Evolutionary conservation across 345 rosid species (phyloP).

Genomic region (Carallia pectinifolia): DNA sequence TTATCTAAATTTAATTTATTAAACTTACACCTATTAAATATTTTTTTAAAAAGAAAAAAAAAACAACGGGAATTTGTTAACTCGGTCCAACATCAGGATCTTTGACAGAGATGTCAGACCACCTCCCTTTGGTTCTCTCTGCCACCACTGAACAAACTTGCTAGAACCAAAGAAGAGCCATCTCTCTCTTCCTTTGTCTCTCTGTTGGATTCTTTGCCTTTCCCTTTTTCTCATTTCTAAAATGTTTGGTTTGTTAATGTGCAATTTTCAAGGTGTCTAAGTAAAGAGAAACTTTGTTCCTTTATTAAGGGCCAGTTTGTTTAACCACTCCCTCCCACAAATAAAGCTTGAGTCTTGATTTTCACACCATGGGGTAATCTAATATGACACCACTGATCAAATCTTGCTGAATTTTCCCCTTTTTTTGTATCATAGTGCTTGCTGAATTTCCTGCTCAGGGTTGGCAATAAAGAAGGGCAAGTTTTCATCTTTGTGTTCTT

Average conservation of each 20-base stretch:
- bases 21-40: too few relatives aligned
- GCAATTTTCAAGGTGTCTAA: slow-evolving; percentile 22
- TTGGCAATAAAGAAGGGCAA: slow-evolving; percentile 4
- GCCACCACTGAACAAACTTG: slow-evolving; percentile 21
- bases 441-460: slow-evolving; percentile 1
- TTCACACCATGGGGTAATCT: slow-evolving; percentile 28
- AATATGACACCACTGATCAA: not conserved
- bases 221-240: not conserved
- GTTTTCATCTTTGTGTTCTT: slow-evolving; percentile 10
- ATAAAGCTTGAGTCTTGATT: slow-evolving; percentile 40
- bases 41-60: not conserved
- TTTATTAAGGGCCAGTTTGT: slow-evolving; percentile 36
- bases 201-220: slow-evolving; percentile 12
- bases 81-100: slow-evolving; percentile 36
- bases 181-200: slow-evolving; percentile 22
- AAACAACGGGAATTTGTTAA: slow-evolving; percentile 1
- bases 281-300: slow-evolving; percentile 32
- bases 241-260: slow-evolving; percentile 3
- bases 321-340: slow-evolving; percentile 40
- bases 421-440: not conserved
- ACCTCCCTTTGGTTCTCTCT: slow-evolving; percentile 10
- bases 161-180: slow-evolving; percentile 33
- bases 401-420: slow-evolving; percentile 2
- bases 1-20: too few relatives aligned
- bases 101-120: slow-evolving; percentile 41